Evolutionary conservation across 192 early-diverging fungal genomes (phyloP).

Genomic region (Polychytrium aggregatum): DNA sequence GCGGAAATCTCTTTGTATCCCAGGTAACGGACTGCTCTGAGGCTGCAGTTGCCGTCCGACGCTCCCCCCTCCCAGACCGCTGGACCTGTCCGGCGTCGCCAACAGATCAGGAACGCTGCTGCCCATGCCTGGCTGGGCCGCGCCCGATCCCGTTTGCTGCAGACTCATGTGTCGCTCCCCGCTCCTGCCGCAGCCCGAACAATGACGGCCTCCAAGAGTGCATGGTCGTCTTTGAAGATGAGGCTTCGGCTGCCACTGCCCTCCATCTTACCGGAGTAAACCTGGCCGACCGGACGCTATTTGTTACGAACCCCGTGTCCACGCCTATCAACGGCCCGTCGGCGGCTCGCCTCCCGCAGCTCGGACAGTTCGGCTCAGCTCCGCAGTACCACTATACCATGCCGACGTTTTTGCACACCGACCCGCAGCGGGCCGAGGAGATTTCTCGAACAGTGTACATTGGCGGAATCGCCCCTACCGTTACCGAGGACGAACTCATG

Average conservation of each 20-base stretch:
- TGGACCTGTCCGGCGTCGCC: too few relatives aligned
- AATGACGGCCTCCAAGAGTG: too few relatives aligned
- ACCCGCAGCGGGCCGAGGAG: conserved; percentile 60
- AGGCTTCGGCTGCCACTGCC: conserved; percentile 34
- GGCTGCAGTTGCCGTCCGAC: too few relatives aligned
- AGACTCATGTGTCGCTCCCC: too few relatives aligned
- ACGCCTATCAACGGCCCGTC: conserved; percentile 1
- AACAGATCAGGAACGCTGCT: too few relatives aligned
- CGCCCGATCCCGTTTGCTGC: too few relatives aligned
- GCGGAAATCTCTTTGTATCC: neutral
- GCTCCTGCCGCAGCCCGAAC: too few relatives aligned
- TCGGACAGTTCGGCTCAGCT: too few relatives aligned
- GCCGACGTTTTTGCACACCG: conserved; percentile 39
- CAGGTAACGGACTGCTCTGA: conserved; percentile 7
- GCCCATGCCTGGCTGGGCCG: too few relatives aligned
- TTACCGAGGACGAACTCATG: conserved; percentile 50
- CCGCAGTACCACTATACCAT: conserved; percentile 36
- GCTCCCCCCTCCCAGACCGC: too few relatives aligned
- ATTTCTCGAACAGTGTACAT: conserved; percentile 68
- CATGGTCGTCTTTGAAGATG: conserved; percentile 43
- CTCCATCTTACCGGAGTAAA: conserved; percentile 55
- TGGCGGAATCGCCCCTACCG: conserved; percentile 49
- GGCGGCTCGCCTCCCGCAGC: too few relatives aligned
- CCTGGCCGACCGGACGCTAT: conserved; percentile 51
- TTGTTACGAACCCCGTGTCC: conserved; percentile 27